Base-by-base conservation (phyloP, 768 basidiomycete genomes). In the Suillus discolor region DNA sequence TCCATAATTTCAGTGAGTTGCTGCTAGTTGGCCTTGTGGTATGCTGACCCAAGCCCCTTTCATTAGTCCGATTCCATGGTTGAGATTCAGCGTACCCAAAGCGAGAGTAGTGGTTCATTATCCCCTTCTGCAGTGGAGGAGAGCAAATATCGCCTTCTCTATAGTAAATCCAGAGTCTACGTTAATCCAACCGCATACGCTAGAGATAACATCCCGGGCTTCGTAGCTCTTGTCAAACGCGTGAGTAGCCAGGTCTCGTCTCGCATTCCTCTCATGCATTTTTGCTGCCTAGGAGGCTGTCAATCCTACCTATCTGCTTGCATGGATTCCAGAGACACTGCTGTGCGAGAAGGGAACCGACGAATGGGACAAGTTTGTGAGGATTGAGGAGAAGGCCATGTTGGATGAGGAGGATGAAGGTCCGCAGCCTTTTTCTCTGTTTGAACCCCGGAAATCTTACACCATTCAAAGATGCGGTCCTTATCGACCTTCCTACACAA, bases 101-200 rank as follows among this genome's bases (percentile, higher is more conserved):
- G 68, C 73, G 54, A 34, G 47, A 25, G 44, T 54, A 38, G 63
- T 59, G 25, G 49, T 36, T 55, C 47, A 47, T 44, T 57, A 66
- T 63, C 70, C 18, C 39, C 62, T 15, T 66, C 67, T 31, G 57
- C 64, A 0, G 82, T 85, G 63, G 88, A 90, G 69, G 88, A 88
- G 70, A 77, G 77, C 71, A 88, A 86, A 75, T 86, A 87, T 74
- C 83, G 92, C 54, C 82, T 98, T 57, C 75, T 98, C 16, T 97
- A 94, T 71, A 91, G 89, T 77, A 97, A 97, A 75, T 93, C 91
- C 49, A 96, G 96, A 76, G 97, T 98, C 54, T 96, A 97, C 74
- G 89, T 99, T 53, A 94, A 98, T 70, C 97, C 97, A 0, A 97
- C 96, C 3, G 88, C 91, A 4, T 96, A 95, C 75, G 84, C 91